A percentile compares a stretch with the other conserved stretches of the same genome.
phyloP scores from a whole-genome alignment of 2,329 filamentous ascomycete species.

The Aspergillus fumigatus region DNA sequence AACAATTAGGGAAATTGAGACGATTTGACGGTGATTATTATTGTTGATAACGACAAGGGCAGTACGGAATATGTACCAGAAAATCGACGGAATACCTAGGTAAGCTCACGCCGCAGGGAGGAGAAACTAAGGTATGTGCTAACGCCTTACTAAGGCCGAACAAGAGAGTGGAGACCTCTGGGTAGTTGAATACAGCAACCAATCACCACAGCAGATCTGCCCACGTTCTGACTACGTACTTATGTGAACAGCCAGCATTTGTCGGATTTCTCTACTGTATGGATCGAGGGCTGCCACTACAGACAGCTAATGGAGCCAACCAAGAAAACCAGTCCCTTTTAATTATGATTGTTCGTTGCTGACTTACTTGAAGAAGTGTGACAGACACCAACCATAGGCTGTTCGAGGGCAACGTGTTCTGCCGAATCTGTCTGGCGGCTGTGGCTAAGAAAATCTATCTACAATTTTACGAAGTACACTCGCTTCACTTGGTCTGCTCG shows the following conservation, averaged over 20 bases:
- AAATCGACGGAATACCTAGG: neutral
- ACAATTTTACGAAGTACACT: neutral
- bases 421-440: neutral
- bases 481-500: too few relatives aligned
- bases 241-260: conserved; percentile 1
- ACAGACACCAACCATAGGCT: conserved; percentile 8
- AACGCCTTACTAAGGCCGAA: neutral
- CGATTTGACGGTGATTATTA: neutral
- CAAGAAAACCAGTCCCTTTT: neutral
- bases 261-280: neutral
- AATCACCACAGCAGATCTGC: conserved; percentile 10
- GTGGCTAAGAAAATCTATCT: too few relatives aligned
- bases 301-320: neutral
- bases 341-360: neutral
- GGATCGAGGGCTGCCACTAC: neutral
- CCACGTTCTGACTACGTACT: conserved; percentile 12
- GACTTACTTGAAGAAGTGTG: neutral
- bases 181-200: conserved; percentile 13
- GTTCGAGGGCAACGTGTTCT: conserved; percentile 7
- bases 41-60: neutral
- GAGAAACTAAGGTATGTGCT: neutral
- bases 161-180: conserved; percentile 16
- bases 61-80: neutral
- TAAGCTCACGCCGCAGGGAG: neutral
- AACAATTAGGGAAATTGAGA: neutral